Evolutionary conservation across 352 stramenopile genomes (phyloP), one percentile per base, ranked within the genome.

Genomic region (Phytophthora sp.): DNA sequence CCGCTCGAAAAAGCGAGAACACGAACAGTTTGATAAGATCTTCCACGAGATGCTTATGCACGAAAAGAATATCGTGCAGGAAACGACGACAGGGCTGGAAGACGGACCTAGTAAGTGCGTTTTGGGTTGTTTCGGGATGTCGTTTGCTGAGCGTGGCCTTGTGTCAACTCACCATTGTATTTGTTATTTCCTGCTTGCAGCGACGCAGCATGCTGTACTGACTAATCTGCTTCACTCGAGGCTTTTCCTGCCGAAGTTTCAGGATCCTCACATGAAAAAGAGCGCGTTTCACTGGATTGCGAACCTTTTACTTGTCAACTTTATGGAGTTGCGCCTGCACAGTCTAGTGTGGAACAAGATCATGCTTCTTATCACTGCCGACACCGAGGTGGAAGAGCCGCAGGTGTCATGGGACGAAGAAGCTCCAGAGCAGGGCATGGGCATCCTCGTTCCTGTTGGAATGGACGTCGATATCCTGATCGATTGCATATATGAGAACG

Each of bases 271-370:
- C 26, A 76, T 87, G 65, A 86, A 80, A 36, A 75, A 75, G 30
- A 76, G 70, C 42, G 83, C 83, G 30, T 95, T 91, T 57, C 77
- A 83, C 51, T 93, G 87, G 84, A 77, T 95, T 36, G 87, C 83
- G 16, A 90, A 91, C 56, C 65, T 89, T 4, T 58, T 95, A n/a
- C 75, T 95, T 3, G 67, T 87, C 41, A 84, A 95, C 62, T 95
- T 95, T 63, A 90, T 91, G 81, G 84, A 93, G 44, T 61, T 95
- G 38, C 77, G 82, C 44, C 67, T 95, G 16, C 83, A 92, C 64
- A 84, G 77, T 51, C 79, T 93, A 27, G 83, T 95, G 57, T 95
- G 84, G 87, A 95, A 95, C 72, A 91, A 91, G 55, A 71, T 93
- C 23, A 80, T 84, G 61, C 72, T 95, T 16, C 69, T 93, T 11